A percentile compares a stretch with the other conserved stretches of the same genome.
Conservation (phyloP, 23 red algal genomes). For the Gracilaria vermiculophylla region DNA sequence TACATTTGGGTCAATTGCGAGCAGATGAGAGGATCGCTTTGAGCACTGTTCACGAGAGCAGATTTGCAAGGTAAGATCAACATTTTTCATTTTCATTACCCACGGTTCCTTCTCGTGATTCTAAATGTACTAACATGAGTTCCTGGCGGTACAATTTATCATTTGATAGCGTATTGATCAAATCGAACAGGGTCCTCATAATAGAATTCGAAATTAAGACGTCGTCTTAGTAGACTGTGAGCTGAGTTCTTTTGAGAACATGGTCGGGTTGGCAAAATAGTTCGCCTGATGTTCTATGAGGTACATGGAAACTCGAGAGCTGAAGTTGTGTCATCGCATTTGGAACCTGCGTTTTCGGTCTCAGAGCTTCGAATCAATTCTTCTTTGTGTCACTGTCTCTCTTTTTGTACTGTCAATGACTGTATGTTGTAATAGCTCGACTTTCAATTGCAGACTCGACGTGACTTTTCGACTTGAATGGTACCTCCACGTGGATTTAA, state of each 20-base stretch:
- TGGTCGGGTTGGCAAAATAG: too few relatives aligned
- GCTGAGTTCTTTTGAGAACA: too few relatives aligned
- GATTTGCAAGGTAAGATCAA: constrained; percentile 34
- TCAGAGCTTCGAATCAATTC: too few relatives aligned
- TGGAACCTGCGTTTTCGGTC: too few relatives aligned
- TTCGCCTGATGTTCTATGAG: too few relatives aligned
- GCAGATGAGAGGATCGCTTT: background rate
- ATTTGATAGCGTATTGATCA: background rate
- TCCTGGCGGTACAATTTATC: background rate
- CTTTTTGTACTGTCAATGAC: background rate
- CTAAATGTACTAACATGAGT: background rate
- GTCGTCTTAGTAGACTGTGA: too few relatives aligned
- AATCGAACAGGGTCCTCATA: constrained; percentile 14
- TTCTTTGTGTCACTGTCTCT: background rate
- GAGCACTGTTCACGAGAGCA: background rate
- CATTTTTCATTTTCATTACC: background rate
- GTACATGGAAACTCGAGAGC: too few relatives aligned
- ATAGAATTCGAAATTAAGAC: background rate
- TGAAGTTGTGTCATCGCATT: background rate
- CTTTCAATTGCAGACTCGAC: background rate
- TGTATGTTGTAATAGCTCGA: background rate
- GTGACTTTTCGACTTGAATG: background rate
- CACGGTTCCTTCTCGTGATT: background rate
- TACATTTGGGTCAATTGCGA: background rate
- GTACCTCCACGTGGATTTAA: background rate